Base-by-base conservation (phyloP, 2,329 filamentous ascomycete species). In the Curvularia sp. region DNA sequence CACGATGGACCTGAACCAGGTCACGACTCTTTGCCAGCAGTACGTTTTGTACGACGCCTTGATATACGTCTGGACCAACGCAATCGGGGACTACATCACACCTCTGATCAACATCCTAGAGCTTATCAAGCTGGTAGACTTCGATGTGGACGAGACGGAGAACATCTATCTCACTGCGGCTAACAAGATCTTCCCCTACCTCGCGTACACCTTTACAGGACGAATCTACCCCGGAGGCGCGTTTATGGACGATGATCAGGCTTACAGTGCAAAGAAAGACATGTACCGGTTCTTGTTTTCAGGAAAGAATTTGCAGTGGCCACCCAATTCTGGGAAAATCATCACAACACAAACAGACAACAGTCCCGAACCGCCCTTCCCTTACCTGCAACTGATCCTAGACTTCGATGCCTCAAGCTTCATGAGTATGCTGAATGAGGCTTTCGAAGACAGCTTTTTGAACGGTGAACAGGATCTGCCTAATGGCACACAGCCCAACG, bases 1-100 rank as follows among this genome's bases (percentile, higher is more conserved):
- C 13, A 97, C 93, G 0, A 88, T 99, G 73, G 96, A 99, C 74
- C 88, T 99, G 66, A 94, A 99, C 74, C 92, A 98, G 76, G 88
- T 96, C 57, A 97, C 94, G 0, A 85, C 86, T 12, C 82, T 99
- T 24, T 99, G 95, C 83, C 96, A 95, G 75, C 89, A 94, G 73
- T 89, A 98, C 75, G 87, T 90, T 64, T 84, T 99, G 4, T 99
- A 97, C 72, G 96, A 99, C 77, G 96, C 95, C 2, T 85, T 97
- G 56, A 93, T 96, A 43, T 97, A 98, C 74, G 91, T 99, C 55
- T 99, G 95, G 95, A 98, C 96, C 60, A 89, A 92, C 75, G 93
- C 92, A 2, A 81, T 99, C 28, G 82, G 83, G 61, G 96, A 99
- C 76, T 97, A 96, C 70, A 88, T 97, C 61, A 96, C 93, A 1